phyloP scores from a whole-genome alignment of 176 grass and related monocot species.

The Pharus latifolius region DNA sequence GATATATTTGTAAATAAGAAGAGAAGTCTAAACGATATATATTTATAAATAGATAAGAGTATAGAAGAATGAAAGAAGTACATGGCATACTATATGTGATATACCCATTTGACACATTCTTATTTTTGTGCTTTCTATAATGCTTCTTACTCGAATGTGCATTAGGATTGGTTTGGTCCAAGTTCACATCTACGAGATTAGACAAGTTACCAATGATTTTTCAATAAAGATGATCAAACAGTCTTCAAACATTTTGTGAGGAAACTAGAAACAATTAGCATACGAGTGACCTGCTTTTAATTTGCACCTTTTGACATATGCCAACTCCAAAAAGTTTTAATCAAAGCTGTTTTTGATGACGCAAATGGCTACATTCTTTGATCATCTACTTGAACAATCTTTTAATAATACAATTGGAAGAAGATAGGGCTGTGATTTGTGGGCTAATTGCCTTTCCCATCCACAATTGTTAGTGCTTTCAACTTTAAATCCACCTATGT shows the following conservation, averaged over 20 bases:
- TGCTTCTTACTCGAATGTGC: too few species aligned
- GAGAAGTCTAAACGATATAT: too few species aligned
- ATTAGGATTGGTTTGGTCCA: background rate
- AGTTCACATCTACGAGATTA: background rate
- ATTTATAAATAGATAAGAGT: too few species aligned
- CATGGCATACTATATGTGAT: too few species aligned
- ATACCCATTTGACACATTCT: too few species aligned
- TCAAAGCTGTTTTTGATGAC: background rate
- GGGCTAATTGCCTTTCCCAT: slow-evolving; percentile 18
- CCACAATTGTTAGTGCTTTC: slow-evolving; percentile 29
- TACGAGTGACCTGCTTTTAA: background rate
- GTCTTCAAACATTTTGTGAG: background rate
- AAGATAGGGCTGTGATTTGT: slow-evolving; percentile 11
- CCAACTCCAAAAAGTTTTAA: background rate
- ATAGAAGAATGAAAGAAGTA: too few species aligned
- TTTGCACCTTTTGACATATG: background rate
- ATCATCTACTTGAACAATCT: slow-evolving; percentile 19
- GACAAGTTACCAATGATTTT: too few species aligned
- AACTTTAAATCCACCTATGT: slow-evolving; percentile 19
- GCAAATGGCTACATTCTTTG: background rate
- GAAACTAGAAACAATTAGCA: background rate
- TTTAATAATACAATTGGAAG: slow-evolving; percentile 23
- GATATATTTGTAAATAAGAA: too few species aligned
- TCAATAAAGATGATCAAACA: too few species aligned
- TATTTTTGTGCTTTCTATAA: too few species aligned